Evolutionary conservation across 768 basidiomycete genomes (phyloP), one percentile per base, ranked within the genome.

Genomic region (button mushroom (Agaricus bisporus)): DNA sequence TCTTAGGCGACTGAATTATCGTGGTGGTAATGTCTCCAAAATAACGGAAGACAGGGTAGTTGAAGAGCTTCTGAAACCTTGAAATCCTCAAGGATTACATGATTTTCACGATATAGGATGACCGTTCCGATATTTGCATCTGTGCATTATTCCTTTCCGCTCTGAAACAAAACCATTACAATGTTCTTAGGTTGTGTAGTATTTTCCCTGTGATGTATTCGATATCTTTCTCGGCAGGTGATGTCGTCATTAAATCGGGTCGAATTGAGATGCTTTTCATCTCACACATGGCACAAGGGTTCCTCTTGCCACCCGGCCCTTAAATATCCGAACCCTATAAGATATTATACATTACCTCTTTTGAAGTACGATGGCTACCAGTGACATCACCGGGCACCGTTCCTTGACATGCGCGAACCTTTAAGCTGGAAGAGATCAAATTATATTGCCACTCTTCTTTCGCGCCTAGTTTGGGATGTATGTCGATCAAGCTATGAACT

Each of bases 1-100:
- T n/a, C 77, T 95, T 56, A 80, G 87, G 59, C 77, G 90, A 62
- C 65, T 95, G 64, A 95, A 95, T 67, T 95, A 95, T 70, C 83
- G 92, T 25, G 80, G 93, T 22, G 72, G 81, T 15, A 94, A 93
- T 64, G 83, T 87, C 43, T 75, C 83, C 12, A 85, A 87, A 68
- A 88, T 91, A 66, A 68, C 80, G 39, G 90, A 92, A 62, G 91
- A 94, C 63, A 80, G 84, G 65, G 75, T 94, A 39, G 86, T 95
- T 22, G 89, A 94, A 69, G 90, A 92, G 70, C 74, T 94, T 58
- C 72, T 95, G 70, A 88, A 87, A 64, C 74, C 64, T 67, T 48
- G 47, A 48, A 18, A 32, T 3, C 54, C 51, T 48, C 32, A n/a
- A 9, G 20, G 7, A 22, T 17, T 6, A 3, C 25, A 22, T 4